These are phyloP conservation scores for Tuber brumale DNA, from an alignment of 495 filamentous ascomycete species.

Conservation along the genomic window DNA sequence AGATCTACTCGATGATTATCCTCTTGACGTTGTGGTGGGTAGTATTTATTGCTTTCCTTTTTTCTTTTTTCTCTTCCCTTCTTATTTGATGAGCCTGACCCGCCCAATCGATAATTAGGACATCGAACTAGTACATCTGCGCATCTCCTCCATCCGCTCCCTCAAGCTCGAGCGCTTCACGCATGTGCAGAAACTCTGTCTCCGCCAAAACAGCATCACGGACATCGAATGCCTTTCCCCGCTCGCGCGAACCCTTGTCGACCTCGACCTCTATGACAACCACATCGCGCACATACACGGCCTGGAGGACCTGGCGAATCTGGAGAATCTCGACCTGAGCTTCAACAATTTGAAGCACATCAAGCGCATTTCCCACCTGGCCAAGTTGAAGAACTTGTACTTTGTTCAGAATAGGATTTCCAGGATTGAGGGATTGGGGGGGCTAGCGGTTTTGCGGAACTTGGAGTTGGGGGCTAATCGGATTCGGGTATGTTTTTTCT, in stretches of 20 bases:
- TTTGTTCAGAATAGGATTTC: conserved; percentile 93
- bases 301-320: conserved; percentile 65
- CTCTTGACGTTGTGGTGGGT: conserved; percentile 53
- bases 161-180: conserved; percentile 76
- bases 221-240: conserved; percentile 64
- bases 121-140: conserved; percentile 81
- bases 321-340: conserved; percentile 79
- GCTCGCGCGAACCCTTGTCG: conserved; percentile 60
- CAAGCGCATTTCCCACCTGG: conserved; percentile 75
- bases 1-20: conserved; percentile 64
- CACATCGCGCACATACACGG: conserved; percentile 81
- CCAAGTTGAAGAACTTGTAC: conserved; percentile 73
- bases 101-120: conserved; percentile 52
- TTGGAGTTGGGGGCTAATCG: conserved; percentile 88
- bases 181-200: conserved; percentile 70
- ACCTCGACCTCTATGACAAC: conserved; percentile 97
- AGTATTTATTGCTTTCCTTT: conserved; percentile 10
- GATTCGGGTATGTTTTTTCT: conserved; percentile 55
- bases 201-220: conserved; percentile 87
- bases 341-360: conserved; percentile 99
- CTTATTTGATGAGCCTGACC: not conserved
- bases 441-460: conserved; percentile 64
- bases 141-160: conserved; percentile 70
- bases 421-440: conserved; percentile 76
- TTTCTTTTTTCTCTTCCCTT: not conserved